Percentiles rank a stretch among this genome's conserved stretches.
Evolutionary conservation across 2,329 filamentous ascomycete genomes (phyloP).

Genomic region (Colletotrichum simmondsii): DNA sequence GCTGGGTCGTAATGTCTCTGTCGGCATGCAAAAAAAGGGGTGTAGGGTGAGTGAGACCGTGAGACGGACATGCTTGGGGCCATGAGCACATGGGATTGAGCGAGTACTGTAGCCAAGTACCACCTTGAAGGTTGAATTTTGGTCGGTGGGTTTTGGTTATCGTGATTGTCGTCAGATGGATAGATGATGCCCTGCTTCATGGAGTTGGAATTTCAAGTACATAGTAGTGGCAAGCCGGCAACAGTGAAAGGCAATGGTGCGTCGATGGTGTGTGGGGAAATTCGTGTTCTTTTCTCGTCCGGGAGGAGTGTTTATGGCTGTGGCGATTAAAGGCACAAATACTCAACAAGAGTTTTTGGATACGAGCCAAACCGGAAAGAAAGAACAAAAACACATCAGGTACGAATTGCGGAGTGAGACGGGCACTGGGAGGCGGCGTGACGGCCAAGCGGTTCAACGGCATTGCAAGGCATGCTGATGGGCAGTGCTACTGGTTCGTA

Average conservation of each 20-base stretch:
- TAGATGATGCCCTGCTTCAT: too few relatives aligned
- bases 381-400: background rate
- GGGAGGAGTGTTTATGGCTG: conserved; percentile 12
- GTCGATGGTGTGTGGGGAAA: background rate
- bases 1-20: conserved; percentile 18
- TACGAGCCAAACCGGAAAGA: conserved; percentile 20
- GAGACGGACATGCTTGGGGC: background rate
- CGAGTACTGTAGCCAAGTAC: background rate
- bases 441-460: background rate
- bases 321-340: conserved; percentile 11
- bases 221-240: background rate
- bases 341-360: conserved; percentile 6
- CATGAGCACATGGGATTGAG: background rate
- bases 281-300: background rate
- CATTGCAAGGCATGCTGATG: background rate
- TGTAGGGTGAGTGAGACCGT: conserved; percentile 2
- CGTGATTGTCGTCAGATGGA: background rate
- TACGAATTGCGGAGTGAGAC: background rate
- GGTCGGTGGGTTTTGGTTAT: background rate
- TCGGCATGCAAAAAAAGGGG: conserved; percentile 27
- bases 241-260: background rate
- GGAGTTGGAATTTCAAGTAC: background rate
- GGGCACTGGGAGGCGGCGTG: background rate
- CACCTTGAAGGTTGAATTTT: background rate
- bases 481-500: background rate